phyloP scores from a whole-genome alignment of 495 filamentous ascomycete genomes.

The Aspergillus panamensis region DNA sequence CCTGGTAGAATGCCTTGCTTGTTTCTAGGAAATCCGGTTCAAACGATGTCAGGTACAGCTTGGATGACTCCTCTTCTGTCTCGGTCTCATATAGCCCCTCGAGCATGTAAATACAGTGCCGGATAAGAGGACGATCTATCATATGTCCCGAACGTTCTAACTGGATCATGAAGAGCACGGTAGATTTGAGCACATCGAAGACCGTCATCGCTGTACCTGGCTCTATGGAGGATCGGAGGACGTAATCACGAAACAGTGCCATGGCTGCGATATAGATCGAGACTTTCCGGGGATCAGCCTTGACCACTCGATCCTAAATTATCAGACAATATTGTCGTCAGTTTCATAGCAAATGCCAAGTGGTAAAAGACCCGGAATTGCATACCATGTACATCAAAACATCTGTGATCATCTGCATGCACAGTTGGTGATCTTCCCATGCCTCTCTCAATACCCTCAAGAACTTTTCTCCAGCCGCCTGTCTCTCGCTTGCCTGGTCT shows the following conservation, averaged over 20 bases:
- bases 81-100: slow-evolving; percentile 83
- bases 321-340: slow-evolving; percentile 9
- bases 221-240: slow-evolving; percentile 57
- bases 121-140: slow-evolving; percentile 77
- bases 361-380: not conserved
- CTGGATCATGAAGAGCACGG: slow-evolving; percentile 85
- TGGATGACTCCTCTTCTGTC: slow-evolving; percentile 63
- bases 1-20: slow-evolving; percentile 69
- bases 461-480: slow-evolving; percentile 79
- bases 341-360: not conserved
- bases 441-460: slow-evolving; percentile 67
- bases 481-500: slow-evolving; percentile 67
- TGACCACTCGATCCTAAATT: slow-evolving; percentile 68
- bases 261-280: slow-evolving; percentile 82
- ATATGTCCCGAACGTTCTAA: slow-evolving; percentile 89
- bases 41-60: slow-evolving; percentile 80
- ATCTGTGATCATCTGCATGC: slow-evolving; percentile 97
- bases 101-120: slow-evolving; percentile 84
- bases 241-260: slow-evolving; percentile 79
- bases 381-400: slow-evolving; percentile 95
- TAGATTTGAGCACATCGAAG: slow-evolving; percentile 68
- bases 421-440: slow-evolving; percentile 86
- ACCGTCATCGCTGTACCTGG: slow-evolving; percentile 47
- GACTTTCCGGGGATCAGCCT: slow-evolving; percentile 64
- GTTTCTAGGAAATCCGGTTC: slow-evolving; percentile 70